These are phyloP conservation scores for Bruguiera hainesii DNA, from an alignment of 441 rosid genomes.

Conservation along the genomic window DNA sequence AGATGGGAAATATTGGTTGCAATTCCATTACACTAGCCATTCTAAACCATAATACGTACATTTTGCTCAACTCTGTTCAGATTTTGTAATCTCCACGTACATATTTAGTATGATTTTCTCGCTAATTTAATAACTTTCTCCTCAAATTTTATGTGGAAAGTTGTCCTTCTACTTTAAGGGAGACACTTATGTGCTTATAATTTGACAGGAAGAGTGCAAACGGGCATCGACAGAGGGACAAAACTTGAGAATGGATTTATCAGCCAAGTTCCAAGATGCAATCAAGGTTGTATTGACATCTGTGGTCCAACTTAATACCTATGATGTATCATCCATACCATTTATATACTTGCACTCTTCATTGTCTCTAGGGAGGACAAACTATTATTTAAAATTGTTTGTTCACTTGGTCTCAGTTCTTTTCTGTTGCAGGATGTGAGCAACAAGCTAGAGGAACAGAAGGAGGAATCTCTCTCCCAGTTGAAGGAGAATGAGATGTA, in stretches of 20 bases:
- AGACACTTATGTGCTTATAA: conserved; percentile 14
- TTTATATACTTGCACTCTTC: conserved; percentile 7
- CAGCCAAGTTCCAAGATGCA: conserved; percentile 89
- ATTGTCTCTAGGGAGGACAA: neutral
- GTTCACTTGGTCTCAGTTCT: neutral
- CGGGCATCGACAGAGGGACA: conserved; percentile 84
- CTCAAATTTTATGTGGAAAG: neutral
- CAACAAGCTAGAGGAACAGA: conserved; percentile 81
- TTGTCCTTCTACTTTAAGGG: conserved; percentile 1
- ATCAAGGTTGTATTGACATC: conserved; percentile 54
- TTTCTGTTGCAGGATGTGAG: conserved; percentile 69
- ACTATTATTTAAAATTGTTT: neutral
- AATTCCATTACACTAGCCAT: too few species aligned
- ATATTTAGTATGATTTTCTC: too few species aligned
- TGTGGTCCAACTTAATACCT: neutral
- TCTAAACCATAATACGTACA: too few species aligned
- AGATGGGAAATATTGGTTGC: too few species aligned
- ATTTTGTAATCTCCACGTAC: too few species aligned
- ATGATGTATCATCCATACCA: neutral
- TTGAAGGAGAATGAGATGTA: conserved; percentile 95
- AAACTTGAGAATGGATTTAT: conserved; percentile 72
- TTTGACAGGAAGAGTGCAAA: conserved; percentile 85
- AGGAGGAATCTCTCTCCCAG: conserved; percentile 73
- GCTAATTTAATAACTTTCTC: too few species aligned
- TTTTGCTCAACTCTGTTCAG: too few species aligned